Conservation (phyloP, 2,329 filamentous ascomycete species). For the Epicoccum sorghinum region DNA sequence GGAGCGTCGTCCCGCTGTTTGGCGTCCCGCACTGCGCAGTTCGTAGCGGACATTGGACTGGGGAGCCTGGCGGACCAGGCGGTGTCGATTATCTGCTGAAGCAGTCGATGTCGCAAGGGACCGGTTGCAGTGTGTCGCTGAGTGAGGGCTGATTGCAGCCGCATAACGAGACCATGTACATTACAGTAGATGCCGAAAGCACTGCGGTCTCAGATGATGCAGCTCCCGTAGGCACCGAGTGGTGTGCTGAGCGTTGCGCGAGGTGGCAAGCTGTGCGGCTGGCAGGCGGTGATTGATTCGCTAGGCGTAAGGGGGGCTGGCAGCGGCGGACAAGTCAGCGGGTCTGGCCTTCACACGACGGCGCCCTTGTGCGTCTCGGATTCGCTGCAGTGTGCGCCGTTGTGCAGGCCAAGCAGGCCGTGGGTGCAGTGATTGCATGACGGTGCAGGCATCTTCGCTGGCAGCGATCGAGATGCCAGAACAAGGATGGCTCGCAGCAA, state of each 20-base stretch:
- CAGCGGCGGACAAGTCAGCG: constrained; percentile 24
- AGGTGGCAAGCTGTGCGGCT: constrained; percentile 20
- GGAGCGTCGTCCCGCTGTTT: constrained; percentile 19
- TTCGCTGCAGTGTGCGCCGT: constrained; percentile 22
- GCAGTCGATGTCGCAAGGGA: constrained; percentile 10
- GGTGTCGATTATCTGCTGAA: constrained; percentile 18
- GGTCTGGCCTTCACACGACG: constrained; percentile 21
- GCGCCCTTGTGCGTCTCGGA: constrained; percentile 20
- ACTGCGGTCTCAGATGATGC: constrained; percentile 20
- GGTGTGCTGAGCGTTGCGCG: constrained; percentile 28
- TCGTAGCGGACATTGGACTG: constrained; percentile 8
- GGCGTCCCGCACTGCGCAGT: constrained; percentile 16
- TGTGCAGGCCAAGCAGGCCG: constrained; percentile 15
- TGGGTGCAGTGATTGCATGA: constrained; percentile 20
- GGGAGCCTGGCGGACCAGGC: constrained; percentile 23
- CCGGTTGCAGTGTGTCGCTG: constrained; percentile 11
- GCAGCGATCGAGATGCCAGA: constrained; percentile 26
- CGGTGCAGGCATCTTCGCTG: constrained; percentile 28
- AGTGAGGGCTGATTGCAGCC: constrained; percentile 20
- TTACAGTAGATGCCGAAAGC: neutral
- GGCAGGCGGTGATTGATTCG: constrained; percentile 21
- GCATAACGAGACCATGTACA: neutral
- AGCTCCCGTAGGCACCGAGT: constrained; percentile 4
- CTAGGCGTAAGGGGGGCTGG: constrained; percentile 16
- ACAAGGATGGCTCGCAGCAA: constrained; percentile 16